Base-by-base conservation (phyloP, 1,139 yeast genomes). In the Lodderomyces elongisporus region DNA sequence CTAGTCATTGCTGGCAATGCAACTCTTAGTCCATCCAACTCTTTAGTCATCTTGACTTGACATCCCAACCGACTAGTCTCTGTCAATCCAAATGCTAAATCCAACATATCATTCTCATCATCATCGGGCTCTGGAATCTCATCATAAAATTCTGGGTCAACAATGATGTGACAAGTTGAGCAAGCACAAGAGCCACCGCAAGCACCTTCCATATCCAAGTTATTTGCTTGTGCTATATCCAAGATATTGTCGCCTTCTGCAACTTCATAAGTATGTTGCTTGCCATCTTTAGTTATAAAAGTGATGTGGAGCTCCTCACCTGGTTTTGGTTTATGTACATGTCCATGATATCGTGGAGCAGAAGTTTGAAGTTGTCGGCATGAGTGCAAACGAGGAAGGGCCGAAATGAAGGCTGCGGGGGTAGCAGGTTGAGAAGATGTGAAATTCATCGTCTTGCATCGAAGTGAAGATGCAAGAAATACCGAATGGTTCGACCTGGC, bases 151-250 rank as follows among this genome's bases (percentile, higher is more conserved):
- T 83, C 96, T 1, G 98, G 98, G 54, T 91, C 98, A 25, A 91
- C 88, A 33, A 91, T 91, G 38, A 91, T 81, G 61, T 91, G 98
- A 56, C 98, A 91, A 0, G 98, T 91, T 3, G 96, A 88, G 55
- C 98, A 91, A 1, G 98, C 98, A 66, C 98, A 91, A 2, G 96
- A 87, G 2, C 98, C 98, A 24, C 98, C 98, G 61, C 98, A 91
- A 0, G 98, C 98, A 30, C 98, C 95, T 56, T 91, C 98, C 89
- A 91, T 88, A 48, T 91, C 98, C 41, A 91, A 62, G 48, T 88
- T 83, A 52, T 89, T 65, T 3, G 94, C 95, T 61, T 91, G 98
- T 5, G 97, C 98, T 37, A 91, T 88, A 56, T 91, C 98, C 54
- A 91, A 65, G 30, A 91, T 53, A 31, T 89, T 80, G 52, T 91